Conservation (phyloP, 805 yeast species). For the Cephaloascus fragrans region DNA sequence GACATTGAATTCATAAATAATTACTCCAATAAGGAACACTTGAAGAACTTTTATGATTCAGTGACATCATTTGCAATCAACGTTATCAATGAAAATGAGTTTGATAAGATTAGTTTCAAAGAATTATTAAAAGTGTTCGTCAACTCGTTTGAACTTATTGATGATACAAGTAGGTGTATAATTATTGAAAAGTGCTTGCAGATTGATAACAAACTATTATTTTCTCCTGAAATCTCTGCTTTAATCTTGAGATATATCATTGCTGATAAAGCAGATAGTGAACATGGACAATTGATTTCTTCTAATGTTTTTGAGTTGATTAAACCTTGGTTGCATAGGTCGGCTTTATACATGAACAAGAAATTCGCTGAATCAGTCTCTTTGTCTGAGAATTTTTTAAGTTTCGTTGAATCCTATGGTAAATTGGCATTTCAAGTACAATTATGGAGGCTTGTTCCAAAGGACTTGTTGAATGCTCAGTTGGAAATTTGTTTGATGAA, state of each 20-base stretch:
- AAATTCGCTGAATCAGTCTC: constrained; percentile 42
- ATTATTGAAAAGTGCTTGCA: not conserved
- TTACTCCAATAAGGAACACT: not conserved
- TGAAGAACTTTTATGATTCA: not conserved
- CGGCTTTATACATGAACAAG: constrained; percentile 53
- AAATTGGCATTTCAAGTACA: constrained; percentile 15
- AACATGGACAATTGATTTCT: not conserved
- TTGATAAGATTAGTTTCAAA: constrained; percentile 1
- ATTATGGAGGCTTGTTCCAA: constrained; percentile 32
- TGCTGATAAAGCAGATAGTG: not conserved
- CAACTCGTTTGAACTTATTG: not conserved
- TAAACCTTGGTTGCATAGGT: constrained; percentile 47
- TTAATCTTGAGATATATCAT: not conserved
- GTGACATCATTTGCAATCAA: not conserved
- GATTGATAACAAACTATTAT: not conserved
- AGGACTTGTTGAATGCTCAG: constrained; percentile 46
- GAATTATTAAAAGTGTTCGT: not conserved
- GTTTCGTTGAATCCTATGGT: constrained; percentile 20
- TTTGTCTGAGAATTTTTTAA: constrained; percentile 15
- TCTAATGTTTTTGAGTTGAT: constrained; percentile 4
- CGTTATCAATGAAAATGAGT: not conserved
- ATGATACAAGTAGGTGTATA: not conserved
- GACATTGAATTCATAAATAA: not conserved
- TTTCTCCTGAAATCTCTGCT: not conserved
- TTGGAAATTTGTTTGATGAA: constrained; percentile 47